A percentile compares a stretch with the other conserved stretches of the same genome.
These are phyloP conservation scores for Trichomonas gallinae DNA, from an alignment of 208 protist species.

Conservation along the genomic window DNA sequence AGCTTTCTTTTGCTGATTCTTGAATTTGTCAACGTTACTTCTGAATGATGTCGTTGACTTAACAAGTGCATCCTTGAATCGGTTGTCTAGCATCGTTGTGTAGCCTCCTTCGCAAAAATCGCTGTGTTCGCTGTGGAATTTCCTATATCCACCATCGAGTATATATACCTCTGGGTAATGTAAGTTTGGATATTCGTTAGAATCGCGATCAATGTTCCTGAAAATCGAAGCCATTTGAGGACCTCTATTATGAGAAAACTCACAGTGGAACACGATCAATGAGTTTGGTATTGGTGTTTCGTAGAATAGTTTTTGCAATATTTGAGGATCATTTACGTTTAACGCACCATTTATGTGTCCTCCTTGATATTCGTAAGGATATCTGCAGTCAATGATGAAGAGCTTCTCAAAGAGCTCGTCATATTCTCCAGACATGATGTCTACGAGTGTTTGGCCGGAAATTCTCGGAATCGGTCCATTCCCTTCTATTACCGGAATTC, in stretches of 20 bases:
- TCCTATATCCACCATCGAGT: neutral
- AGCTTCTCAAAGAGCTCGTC: neutral
- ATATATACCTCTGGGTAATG: neutral
- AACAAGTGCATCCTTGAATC: neutral
- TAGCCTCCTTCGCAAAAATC: neutral
- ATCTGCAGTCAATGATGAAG: conserved; percentile 24
- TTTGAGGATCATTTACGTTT: neutral
- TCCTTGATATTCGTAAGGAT: conserved; percentile 33
- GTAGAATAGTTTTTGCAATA: conserved; percentile 17
- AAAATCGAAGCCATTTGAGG: neutral
- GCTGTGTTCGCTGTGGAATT: neutral
- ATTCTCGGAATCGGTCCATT: neutral
- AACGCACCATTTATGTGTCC: conserved; percentile 25
- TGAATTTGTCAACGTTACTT: neutral
- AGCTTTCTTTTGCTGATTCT: neutral
- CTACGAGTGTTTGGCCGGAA: neutral
- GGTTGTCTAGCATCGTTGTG: neutral
- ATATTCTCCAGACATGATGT: neutral
- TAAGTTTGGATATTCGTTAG: neutral
- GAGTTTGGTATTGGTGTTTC: neutral
- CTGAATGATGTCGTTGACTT: neutral
- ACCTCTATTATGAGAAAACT: conserved; percentile 28
- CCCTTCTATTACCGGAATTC: neutral
- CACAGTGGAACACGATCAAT: conserved; percentile 22
- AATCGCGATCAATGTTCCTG: neutral